Conservation (phyloP, 768 basidiomycete species). For the Strobilomyces echinocephalus region DNA sequence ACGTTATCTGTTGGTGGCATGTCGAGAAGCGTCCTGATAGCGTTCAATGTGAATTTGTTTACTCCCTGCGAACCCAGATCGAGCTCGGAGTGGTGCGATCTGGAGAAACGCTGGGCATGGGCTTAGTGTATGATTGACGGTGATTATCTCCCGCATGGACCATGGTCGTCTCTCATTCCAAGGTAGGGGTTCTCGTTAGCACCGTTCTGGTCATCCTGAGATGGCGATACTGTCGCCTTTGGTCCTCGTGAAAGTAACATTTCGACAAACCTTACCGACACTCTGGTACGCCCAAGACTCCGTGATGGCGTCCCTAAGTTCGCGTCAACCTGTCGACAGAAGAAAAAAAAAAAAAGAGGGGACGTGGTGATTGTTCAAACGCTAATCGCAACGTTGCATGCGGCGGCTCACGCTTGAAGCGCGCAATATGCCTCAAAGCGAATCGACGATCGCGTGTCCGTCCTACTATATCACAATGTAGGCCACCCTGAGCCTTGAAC, state of each 20-base stretch:
- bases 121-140: constrained; percentile 17
- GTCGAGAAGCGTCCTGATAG: constrained; percentile 1
- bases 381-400: constrained; percentile 10
- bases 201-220: constrained; percentile 4
- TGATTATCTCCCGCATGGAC: constrained; percentile 22
- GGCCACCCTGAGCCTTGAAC: constrained; percentile 14
- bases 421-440: constrained; percentile 20
- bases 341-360: neutral
- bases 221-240: constrained; percentile 3
- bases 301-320: constrained; percentile 9
- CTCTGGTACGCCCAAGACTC: constrained; percentile 9
- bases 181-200: constrained; percentile 7
- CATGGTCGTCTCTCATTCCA: neutral
- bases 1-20: constrained; percentile 1
- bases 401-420: neutral
- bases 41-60: constrained; percentile 2
- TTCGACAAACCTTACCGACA: constrained; percentile 12
- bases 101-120: neutral
- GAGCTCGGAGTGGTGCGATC: constrained; percentile 4
- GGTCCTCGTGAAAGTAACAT: constrained; percentile 6
- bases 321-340: constrained; percentile 3
- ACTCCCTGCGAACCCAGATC: constrained; percentile 6
- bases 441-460: constrained; percentile 2
- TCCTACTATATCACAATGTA: constrained; percentile 9
- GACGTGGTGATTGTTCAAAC: neutral